A percentile compares a stretch with the other conserved stretches of the same genome.
These are phyloP conservation scores for Penicillium frequentans DNA, from an alignment of 2,329 filamentous ascomycete species.

Conservation along the genomic window DNA sequence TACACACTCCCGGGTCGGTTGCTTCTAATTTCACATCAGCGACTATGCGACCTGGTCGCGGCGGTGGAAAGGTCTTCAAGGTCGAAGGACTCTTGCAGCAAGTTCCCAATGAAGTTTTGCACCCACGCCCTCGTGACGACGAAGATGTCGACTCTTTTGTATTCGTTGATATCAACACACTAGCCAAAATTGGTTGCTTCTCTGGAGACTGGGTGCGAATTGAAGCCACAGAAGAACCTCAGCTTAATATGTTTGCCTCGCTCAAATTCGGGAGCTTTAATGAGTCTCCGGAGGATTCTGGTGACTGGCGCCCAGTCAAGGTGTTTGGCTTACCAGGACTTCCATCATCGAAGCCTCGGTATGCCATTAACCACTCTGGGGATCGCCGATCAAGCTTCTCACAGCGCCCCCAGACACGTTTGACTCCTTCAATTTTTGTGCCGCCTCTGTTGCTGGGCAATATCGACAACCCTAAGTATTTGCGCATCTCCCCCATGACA, in stretches of 20 bases:
- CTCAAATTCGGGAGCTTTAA: constrained; percentile 57
- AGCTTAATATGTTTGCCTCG: constrained; percentile 58
- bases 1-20: constrained; percentile 81
- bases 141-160: constrained; percentile 85
- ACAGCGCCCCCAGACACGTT: constrained; percentile 44
- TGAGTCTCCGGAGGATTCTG: constrained; percentile 55
- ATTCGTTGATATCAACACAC: constrained; percentile 82
- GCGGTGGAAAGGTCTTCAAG: constrained; percentile 78
- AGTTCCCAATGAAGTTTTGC: constrained; percentile 75
- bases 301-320: constrained; percentile 80
- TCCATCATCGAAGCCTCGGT: constrained; percentile 54
- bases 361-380: constrained; percentile 53
- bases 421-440: constrained; percentile 68
- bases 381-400: constrained; percentile 57
- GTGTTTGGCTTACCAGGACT: constrained; percentile 81
- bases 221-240: constrained; percentile 72
- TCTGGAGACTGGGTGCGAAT: constrained; percentile 95
- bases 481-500: constrained; percentile 68
- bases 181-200: constrained; percentile 91
- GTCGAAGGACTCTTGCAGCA: constrained; percentile 71
- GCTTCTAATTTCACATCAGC: constrained; percentile 85
- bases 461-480: constrained; percentile 72
- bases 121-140: constrained; percentile 79
- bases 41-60: constrained; percentile 72
- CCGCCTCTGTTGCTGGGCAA: constrained; percentile 89